A percentile compares a stretch with the other conserved stretches of the same genome.
phyloP scores from a whole-genome alignment of 805 yeast species.

The Soucietia sequanensis region DNA sequence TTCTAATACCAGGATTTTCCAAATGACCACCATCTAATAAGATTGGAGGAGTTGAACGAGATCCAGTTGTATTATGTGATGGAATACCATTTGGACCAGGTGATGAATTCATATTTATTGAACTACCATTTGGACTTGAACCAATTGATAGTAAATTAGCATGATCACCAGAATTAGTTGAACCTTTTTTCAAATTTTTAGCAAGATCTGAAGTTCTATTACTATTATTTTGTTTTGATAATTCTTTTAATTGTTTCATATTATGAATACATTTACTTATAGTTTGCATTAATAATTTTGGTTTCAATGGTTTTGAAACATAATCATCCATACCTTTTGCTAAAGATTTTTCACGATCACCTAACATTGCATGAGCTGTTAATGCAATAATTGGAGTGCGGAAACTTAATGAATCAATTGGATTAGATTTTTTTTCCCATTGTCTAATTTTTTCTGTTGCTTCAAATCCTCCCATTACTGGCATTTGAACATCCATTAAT shows the following conservation, averaged over 20 bases:
- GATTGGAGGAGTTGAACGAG: constrained; percentile 15
- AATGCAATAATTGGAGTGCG: constrained; percentile 87
- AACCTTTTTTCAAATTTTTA: constrained; percentile 38
- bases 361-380: constrained; percentile 94
- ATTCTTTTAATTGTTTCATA: constrained; percentile 58
- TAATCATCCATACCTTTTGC: constrained; percentile 93
- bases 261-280: constrained; percentile 80
- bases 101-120: constrained; percentile 3
- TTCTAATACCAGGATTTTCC: constrained; percentile 21
- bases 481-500: constrained; percentile 94
- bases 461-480: constrained; percentile 93
- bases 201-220: constrained; percentile 48
- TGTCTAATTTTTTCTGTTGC: constrained; percentile 84
- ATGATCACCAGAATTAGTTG: constrained; percentile 23
- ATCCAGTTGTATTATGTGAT: constrained; percentile 5
- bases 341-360: constrained; percentile 82
- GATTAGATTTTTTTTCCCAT: constrained; percentile 80
- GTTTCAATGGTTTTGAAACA: constrained; percentile 83
- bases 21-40: constrained; percentile 10
- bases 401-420: constrained; percentile 64
- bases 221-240: constrained; percentile 46
- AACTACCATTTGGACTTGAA: constrained; percentile 13
- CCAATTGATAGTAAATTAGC: constrained; percentile 12
- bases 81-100: constrained; percentile 7
- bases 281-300: constrained; percentile 78